A percentile compares a stretch with the other conserved stretches of the same genome.
These are phyloP conservation scores for Astrocystis sublimbata DNA, from an alignment of 495 filamentous ascomycete genomes.

Conservation along the genomic window DNA sequence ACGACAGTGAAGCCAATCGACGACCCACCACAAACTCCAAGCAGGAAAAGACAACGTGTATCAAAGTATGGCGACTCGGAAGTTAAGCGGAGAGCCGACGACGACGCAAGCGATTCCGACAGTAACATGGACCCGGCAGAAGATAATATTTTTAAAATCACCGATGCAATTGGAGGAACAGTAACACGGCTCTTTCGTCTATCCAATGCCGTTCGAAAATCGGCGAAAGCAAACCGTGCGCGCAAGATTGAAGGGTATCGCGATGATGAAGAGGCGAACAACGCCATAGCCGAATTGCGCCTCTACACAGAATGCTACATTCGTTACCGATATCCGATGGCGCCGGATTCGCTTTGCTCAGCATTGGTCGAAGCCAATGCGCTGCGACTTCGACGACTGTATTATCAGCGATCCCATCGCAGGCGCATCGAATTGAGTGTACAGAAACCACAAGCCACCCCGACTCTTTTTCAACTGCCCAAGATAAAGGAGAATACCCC, in stretches of 20 bases:
- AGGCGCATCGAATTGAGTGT: conserved; percentile 33
- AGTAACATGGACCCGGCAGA: conserved; percentile 29
- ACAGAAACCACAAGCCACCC: conserved; percentile 24
- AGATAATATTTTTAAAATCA: conserved; percentile 34
- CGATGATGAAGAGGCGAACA: conserved; percentile 38
- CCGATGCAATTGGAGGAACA: conserved; percentile 34
- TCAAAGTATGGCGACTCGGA: conserved; percentile 24
- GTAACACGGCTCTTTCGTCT: conserved; percentile 38
- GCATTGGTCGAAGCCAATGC: conserved; percentile 38
- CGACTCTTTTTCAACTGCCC: conserved; percentile 29
- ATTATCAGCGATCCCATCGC: conserved; percentile 38
- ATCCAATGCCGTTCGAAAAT: conserved; percentile 37
- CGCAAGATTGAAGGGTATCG: conserved; percentile 31
- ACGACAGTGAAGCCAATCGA: conserved; percentile 34
- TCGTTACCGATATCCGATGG: conserved; percentile 31
- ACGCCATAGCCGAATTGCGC: conserved; percentile 33
- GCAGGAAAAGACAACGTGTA: conserved; percentile 35
- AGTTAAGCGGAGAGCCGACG: conserved; percentile 28
- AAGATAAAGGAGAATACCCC: conserved; percentile 26
- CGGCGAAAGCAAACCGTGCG: conserved; percentile 32
- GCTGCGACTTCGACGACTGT: conserved; percentile 39
- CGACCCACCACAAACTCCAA: conserved; percentile 24
- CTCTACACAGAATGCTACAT: conserved; percentile 38
- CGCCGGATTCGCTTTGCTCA: conserved; percentile 34
- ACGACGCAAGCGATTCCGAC: conserved; percentile 34